These are phyloP conservation scores for Akanthomyces dipterigenus DNA, from an alignment of 2,329 filamentous ascomycete species.

Conservation along the genomic window DNA sequence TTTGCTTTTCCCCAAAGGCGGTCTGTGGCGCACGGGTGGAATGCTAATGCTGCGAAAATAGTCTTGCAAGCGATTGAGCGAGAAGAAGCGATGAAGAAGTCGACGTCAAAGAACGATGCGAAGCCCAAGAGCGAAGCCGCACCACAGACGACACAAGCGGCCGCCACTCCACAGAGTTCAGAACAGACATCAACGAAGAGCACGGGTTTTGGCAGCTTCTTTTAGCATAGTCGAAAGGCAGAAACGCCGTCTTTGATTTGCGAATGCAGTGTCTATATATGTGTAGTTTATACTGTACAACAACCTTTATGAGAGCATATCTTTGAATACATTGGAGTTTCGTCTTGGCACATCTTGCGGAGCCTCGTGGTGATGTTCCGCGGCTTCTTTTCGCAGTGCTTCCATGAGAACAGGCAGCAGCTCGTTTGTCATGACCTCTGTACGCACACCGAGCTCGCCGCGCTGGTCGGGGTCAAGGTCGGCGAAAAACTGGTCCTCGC, in stretches of 20 bases:
- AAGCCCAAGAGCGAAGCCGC: slow-evolving; percentile 12
- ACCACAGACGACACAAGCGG: slow-evolving; percentile 13
- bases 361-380: neutral
- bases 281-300: slow-evolving; percentile 14
- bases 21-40: neutral
- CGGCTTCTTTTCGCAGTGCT: slow-evolving; percentile 33
- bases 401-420: slow-evolving; percentile 52
- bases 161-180: slow-evolving; percentile 17
- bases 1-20: too few species aligned
- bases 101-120: slow-evolving; percentile 19
- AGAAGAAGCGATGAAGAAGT: slow-evolving; percentile 45
- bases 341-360: slow-evolving; percentile 6
- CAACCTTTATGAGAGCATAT: slow-evolving; percentile 49
- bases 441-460: slow-evolving; percentile 47
- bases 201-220: slow-evolving; percentile 40
- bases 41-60: slow-evolving; percentile 24
- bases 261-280: slow-evolving; percentile 13
- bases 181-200: slow-evolving; percentile 18
- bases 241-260: neutral
- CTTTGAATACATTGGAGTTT: slow-evolving; percentile 42
- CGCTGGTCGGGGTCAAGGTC: slow-evolving; percentile 44
- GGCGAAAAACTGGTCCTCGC: slow-evolving; percentile 66
- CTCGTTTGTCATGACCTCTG: slow-evolving; percentile 51
- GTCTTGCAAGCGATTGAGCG: slow-evolving; percentile 61
- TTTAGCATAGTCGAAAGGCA: slow-evolving; percentile 29